Evolutionary conservation across 1,284 basidiomycete species (phyloP), one percentile per base, ranked within the genome.

Genomic region (Trametes versicolor): DNA sequence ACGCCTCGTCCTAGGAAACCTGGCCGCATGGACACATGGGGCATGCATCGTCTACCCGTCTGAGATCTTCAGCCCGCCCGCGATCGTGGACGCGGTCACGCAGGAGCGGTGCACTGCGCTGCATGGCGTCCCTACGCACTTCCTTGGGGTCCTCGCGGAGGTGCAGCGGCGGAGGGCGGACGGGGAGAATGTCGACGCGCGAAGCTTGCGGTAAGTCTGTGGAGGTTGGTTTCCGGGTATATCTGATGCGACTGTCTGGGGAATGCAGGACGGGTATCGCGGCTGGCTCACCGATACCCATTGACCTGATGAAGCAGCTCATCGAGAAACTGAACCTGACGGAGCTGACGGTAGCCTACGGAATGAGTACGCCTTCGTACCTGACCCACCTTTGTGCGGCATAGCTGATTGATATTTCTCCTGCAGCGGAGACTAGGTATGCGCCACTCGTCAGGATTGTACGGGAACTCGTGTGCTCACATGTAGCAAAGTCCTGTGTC

Each of bases 41-140:
- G 82, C 89, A 12, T 88, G 85, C 62, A 82, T 95, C 50, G 90
- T 95, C 7, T 95, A 95, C 72, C 84, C 93, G 0, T 88, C 91
- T 0, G 85, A 87, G 53, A 79, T 82, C 0, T 95, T 85, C 73
- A 79, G 92, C 70, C 87, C 93, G 0, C 76, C 77, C 43, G 80
- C 87, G 12, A 87, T 91, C 62, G 86, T 93, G 47, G 85, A 93
- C 62, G 85, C 93, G 0, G 77, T 94, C 17, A 76, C 83, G 8
- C 79, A 83, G 37, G 92, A 94, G 70, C 79, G 79, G 61, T 94
- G 92, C 64, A 94, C 93, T 0, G 91, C 90, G 0, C 78, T 95
- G 57, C 92, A 95, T 71, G 94, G 93, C 9, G 94, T 95, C 1
- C 93, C 94, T 0, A 94, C 93, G 0, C 93, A 95, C 74, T 95